Percentiles rank a stretch among this genome's conserved stretches.
Evolutionary conservation across 1,139 yeast species (phyloP).

Genomic region (Wickerhamomyces sp.): DNA sequence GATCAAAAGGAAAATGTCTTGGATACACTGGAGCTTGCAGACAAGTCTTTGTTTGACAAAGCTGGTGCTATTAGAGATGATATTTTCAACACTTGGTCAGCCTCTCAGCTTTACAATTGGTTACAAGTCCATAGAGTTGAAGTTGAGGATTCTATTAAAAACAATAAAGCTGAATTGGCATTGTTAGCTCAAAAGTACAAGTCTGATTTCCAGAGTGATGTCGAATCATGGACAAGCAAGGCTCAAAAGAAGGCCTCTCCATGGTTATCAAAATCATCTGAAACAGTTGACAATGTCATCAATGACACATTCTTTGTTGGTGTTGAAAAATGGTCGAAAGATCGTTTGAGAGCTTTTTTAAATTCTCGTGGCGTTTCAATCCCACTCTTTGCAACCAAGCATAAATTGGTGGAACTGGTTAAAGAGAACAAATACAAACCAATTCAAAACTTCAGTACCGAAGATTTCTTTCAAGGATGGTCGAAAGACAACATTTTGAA

Average conservation of each 20-base stretch:
- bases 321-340: conserved; percentile 44
- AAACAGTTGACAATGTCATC: conserved; percentile 30
- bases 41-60: conserved; percentile 35
- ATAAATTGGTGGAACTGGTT: conserved; percentile 44
- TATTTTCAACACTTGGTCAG: conserved; percentile 45
- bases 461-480: conserved; percentile 44
- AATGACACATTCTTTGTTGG: conserved; percentile 44
- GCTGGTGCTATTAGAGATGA: conserved; percentile 39
- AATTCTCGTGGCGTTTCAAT: conserved; percentile 46
- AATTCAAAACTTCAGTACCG: conserved; percentile 30
- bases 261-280: conserved; percentile 27
- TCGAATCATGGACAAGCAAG: conserved; percentile 33
- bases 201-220: conserved; percentile 32
- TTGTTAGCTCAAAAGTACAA: conserved; percentile 35
- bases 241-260: conserved; percentile 31
- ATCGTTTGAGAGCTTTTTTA: conserved; percentile 46
- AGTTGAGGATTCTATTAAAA: conserved; percentile 31
- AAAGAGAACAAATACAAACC: conserved; percentile 41
- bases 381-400: conserved; percentile 42
- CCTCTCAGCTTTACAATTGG: conserved; percentile 44
- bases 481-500: conserved; percentile 34
- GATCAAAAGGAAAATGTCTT: conserved; percentile 38
- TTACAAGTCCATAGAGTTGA: conserved; percentile 39
- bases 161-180: conserved; percentile 33
- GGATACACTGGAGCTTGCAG: conserved; percentile 34